Evolutionary conservation across 768 basidiomycete species (phyloP).

Genomic region (Amanita pallidorosea): DNA sequence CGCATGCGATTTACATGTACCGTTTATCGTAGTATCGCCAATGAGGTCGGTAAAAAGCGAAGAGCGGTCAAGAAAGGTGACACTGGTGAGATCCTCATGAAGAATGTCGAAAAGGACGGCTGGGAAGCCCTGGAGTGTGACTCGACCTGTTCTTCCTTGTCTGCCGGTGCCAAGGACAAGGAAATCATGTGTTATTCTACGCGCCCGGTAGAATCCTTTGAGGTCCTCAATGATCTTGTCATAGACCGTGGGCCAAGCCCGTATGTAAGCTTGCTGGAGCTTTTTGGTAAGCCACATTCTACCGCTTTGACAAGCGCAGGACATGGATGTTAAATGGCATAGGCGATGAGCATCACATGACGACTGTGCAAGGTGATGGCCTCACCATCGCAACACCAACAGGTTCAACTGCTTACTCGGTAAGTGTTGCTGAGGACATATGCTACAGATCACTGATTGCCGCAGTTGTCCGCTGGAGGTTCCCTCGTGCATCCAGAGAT

Average conservation of each 20-base stretch:
- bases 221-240: slow-evolving; percentile 92
- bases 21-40: slow-evolving; percentile 83
- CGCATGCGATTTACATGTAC: slow-evolving; percentile 99
- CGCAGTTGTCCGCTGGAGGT: slow-evolving; percentile 85
- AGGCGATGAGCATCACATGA: slow-evolving; percentile 99
- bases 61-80: slow-evolving; percentile 89
- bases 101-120: slow-evolving; percentile 77
- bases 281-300: slow-evolving; percentile 66
- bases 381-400: slow-evolving; percentile 94
- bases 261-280: slow-evolving; percentile 89
- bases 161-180: slow-evolving; percentile 65
- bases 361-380: slow-evolving; percentile 97
- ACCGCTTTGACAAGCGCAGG: neutral
- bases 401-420: slow-evolving; percentile 97
- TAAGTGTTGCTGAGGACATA: slow-evolving; percentile 25
- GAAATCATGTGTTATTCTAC: slow-evolving; percentile 99
- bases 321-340: neutral
- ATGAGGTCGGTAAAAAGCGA: slow-evolving; percentile 53
- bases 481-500: slow-evolving; percentile 98
- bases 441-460: slow-evolving; percentile 6
- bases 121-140: slow-evolving; percentile 96
- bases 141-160: slow-evolving; percentile 25
- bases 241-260: slow-evolving; percentile 98
- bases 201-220: slow-evolving; percentile 89
- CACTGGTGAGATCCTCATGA: slow-evolving; percentile 97